Evolutionary conservation across 2,329 filamentous ascomycete genomes (phyloP), one percentile per base, ranked within the genome.

Genomic region (Onygena corvina): DNA sequence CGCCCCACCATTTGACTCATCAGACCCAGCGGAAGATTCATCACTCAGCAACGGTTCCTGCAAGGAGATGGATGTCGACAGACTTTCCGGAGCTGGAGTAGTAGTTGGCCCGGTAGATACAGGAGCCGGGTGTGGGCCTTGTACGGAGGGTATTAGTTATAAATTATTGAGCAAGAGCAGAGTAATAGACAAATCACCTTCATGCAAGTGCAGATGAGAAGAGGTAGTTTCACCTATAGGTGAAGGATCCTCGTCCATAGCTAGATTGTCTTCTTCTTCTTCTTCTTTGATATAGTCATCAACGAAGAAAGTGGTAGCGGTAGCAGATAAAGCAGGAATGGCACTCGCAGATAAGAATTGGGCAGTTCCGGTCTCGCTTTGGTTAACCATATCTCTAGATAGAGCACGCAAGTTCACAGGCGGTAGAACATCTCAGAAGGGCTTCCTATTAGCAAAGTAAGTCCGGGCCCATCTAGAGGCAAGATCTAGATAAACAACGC

Each of bases 341-440:
- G 18, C 40, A 25, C 6, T 46, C 16, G 16, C 23, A 30, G 31
- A 36, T 21, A 14, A 45, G 18, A 35, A 46, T 31, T 49, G 25
- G 18, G 30, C 47, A 40, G 40, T 12, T 21, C 5, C 12, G 4
- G 29, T 31, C 42, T 52, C 47, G 21, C 29, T 47, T 36, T 50
- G 34, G 20, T 47, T 42, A 40, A 52, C 47, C 42, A 50, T 52
- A 31, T 46, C 42, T 46, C 14, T 18, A 46, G 25, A 42, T 42
- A 14, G n/a, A n/a, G n/a, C n/a, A n/a, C n/a, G n/a, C n/a, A n/a
- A n/a, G n/a, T 42, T 42, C 36, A 42, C 20, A n/a, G 5, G 36
- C 12, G 27, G 12, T 7, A 16, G 36, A 25, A 20, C 21, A 42
- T 25, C 20, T 25, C 36, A 14, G 6, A 21, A 23, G n/a, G n/a